Conservation (phyloP, 2,329 filamentous ascomycete species). For the Aquanectria penicillioides region DNA sequence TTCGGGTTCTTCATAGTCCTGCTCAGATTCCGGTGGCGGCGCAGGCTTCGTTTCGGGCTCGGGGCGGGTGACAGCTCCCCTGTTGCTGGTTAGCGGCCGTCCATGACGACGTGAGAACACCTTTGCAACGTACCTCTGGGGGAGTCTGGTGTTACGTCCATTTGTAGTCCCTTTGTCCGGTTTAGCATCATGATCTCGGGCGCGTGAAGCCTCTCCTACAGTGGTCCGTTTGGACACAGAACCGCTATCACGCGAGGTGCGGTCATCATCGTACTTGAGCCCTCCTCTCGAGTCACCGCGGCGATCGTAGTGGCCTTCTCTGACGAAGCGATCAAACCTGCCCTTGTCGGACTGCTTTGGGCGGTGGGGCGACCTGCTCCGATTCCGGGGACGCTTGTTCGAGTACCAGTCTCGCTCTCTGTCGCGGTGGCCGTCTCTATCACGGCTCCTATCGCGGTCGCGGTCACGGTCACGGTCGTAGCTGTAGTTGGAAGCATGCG, state of each 20-base stretch:
- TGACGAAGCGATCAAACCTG: slow-evolving; percentile 47
- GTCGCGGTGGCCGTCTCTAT: slow-evolving; percentile 51
- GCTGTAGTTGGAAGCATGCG: slow-evolving; percentile 53
- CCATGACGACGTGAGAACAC: neutral
- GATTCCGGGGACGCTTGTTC: slow-evolving; percentile 66
- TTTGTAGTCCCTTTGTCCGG: slow-evolving; percentile 61
- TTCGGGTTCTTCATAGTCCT: slow-evolving; percentile 64
- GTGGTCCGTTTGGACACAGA: slow-evolving; percentile 72
- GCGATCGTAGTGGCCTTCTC: slow-evolving; percentile 42
- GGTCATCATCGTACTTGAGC: slow-evolving; percentile 57
- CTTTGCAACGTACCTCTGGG: slow-evolving; percentile 28
- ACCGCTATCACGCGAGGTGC: slow-evolving; percentile 55
- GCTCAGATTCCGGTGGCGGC: slow-evolving; percentile 46
- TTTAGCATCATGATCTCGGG: slow-evolving; percentile 74
- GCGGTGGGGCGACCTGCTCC: slow-evolving; percentile 62
- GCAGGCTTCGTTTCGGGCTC: slow-evolving; percentile 35
- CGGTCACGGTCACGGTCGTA: slow-evolving; percentile 63
- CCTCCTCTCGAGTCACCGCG: slow-evolving; percentile 34
- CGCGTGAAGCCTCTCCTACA: slow-evolving; percentile 66
- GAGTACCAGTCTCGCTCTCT: slow-evolving; percentile 56
- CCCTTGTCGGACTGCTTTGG: slow-evolving; percentile 50
- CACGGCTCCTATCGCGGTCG: slow-evolving; percentile 42
- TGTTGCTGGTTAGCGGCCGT: slow-evolving; percentile 26
- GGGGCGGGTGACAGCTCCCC: slow-evolving; percentile 28
- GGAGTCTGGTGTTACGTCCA: slow-evolving; percentile 31